Evolutionary conservation across 2,329 filamentous ascomycete genomes (phyloP).

Genomic region (Magnaporthiopsis poae): DNA sequence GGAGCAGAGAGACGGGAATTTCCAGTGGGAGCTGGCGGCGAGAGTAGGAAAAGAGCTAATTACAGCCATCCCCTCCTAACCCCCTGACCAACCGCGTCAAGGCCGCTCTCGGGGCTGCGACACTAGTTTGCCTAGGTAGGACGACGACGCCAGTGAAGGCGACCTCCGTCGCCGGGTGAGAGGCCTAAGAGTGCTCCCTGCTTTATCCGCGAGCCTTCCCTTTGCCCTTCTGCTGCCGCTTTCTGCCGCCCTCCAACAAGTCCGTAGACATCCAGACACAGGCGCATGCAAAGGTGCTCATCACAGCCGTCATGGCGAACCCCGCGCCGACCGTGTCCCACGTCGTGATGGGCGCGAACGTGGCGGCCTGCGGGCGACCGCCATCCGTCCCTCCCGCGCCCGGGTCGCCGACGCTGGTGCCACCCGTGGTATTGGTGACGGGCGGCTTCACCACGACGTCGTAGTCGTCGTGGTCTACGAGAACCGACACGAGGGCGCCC

Average conservation of each 20-base stretch:
- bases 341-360: background rate
- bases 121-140: too few relatives aligned
- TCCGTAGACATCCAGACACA: background rate
- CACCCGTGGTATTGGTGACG: slow-evolving; percentile 32
- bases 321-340: slow-evolving; percentile 30
- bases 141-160: too few relatives aligned
- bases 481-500: slow-evolving; percentile 39
- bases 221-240: background rate
- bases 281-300: background rate
- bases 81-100: too few relatives aligned
- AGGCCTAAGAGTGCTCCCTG: background rate
- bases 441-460: slow-evolving; percentile 16
- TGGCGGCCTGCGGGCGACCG: background rate
- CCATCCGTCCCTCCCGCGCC: slow-evolving; percentile 17
- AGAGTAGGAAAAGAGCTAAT: too few relatives aligned
- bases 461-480: slow-evolving; percentile 34
- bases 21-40: too few relatives aligned
- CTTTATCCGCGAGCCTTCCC: background rate
- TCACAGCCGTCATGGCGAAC: slow-evolving; percentile 24
- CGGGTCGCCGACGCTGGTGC: slow-evolving; percentile 26
- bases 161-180: too few relatives aligned
- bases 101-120: too few relatives aligned
- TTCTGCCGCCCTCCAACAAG: background rate
- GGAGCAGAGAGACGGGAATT: too few relatives aligned
- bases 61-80: too few relatives aligned